Evolutionary conservation across 2,329 filamentous ascomycete genomes (phyloP).

Genomic region (Diaporthe sp.): DNA sequence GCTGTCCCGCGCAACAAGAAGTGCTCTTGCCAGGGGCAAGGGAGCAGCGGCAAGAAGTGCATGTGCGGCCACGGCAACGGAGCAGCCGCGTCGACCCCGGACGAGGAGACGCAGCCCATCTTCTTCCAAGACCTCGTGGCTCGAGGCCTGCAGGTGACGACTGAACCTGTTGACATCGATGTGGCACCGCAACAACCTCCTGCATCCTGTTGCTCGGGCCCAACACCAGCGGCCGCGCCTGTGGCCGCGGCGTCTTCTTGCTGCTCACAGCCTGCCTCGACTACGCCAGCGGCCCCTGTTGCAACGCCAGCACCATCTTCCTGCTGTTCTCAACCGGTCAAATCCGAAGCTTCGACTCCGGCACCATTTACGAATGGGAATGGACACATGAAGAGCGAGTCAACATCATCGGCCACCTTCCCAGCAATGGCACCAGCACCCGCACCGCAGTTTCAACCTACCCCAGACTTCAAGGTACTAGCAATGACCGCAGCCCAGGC

Average conservation of each 20-base stretch:
- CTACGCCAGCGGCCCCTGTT: not conserved
- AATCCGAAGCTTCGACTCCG: constrained; percentile 46
- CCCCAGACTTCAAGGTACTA: constrained; percentile 55
- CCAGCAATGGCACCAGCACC: not conserved
- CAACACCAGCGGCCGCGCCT: constrained; percentile 45
- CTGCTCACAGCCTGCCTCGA: constrained; percentile 30
- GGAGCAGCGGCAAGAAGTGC: constrained; percentile 34
- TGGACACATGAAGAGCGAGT: constrained; percentile 44
- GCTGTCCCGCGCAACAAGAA: constrained; percentile 72
- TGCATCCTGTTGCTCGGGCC: constrained; percentile 50
- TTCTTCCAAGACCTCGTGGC: constrained; percentile 42
- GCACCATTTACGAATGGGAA: constrained; percentile 24
- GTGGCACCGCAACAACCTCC: constrained; percentile 49
- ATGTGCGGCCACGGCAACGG: constrained; percentile 32
- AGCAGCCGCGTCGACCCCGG: constrained; percentile 42
- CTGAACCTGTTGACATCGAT: constrained; percentile 49
- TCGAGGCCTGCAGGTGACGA: constrained; percentile 42
- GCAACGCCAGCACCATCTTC: constrained; percentile 45
- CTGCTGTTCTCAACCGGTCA: constrained; percentile 59
- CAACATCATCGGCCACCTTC: constrained; percentile 44
- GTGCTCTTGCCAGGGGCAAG: constrained; percentile 60
- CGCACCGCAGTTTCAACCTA: constrained; percentile 53
- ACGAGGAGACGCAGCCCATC: constrained; percentile 41
- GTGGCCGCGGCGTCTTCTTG: constrained; percentile 20
- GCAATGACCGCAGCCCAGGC: constrained; percentile 50